Conservation (phyloP, 768 basidiomycete species). For the Lactifluus piperatus region DNA sequence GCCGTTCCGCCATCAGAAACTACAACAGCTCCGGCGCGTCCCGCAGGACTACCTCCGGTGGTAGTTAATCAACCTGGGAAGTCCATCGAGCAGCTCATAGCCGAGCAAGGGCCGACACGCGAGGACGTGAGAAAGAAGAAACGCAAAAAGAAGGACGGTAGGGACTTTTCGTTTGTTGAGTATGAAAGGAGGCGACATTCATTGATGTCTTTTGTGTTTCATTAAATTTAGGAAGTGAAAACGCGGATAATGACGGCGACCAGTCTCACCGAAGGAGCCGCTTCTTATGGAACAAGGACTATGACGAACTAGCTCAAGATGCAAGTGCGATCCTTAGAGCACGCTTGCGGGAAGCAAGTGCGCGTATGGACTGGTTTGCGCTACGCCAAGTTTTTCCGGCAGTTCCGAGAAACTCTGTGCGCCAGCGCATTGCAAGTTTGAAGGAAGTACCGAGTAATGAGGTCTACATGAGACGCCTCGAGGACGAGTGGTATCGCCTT, state of each 20-base stretch:
- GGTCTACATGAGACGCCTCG: slow-evolving; percentile 67
- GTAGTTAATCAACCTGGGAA: slow-evolving; percentile 41
- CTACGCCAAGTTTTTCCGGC: slow-evolving; percentile 75
- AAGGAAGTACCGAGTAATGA: slow-evolving; percentile 56
- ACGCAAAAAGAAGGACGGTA: slow-evolving; percentile 28
- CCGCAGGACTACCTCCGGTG: slow-evolving; percentile 30
- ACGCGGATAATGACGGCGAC: slow-evolving; percentile 17
- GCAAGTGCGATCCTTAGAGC: slow-evolving; percentile 74
- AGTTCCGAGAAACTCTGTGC: slow-evolving; percentile 62
- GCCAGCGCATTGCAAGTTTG: slow-evolving; percentile 56
- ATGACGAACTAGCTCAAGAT: slow-evolving; percentile 84
- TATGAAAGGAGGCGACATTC: not conserved
- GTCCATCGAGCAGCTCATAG: slow-evolving; percentile 42
- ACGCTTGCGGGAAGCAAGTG: slow-evolving; percentile 48
- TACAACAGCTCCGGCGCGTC: not conserved
- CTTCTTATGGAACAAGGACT: slow-evolving; percentile 80
- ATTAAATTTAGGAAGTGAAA: not conserved
- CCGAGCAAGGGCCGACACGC: slow-evolving; percentile 41
- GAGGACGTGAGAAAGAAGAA: slow-evolving; percentile 27
- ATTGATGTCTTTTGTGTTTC: not conserved
- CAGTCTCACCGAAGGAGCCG: slow-evolving; percentile 38
- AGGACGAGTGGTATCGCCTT: slow-evolving; percentile 72
- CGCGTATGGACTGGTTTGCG: slow-evolving; percentile 61
- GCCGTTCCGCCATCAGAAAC: not conserved
- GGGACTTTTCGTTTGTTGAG: not conserved